Conservation (phyloP, 2,329 filamentous ascomycete genomes). For the Fusarium sp. region DNA sequence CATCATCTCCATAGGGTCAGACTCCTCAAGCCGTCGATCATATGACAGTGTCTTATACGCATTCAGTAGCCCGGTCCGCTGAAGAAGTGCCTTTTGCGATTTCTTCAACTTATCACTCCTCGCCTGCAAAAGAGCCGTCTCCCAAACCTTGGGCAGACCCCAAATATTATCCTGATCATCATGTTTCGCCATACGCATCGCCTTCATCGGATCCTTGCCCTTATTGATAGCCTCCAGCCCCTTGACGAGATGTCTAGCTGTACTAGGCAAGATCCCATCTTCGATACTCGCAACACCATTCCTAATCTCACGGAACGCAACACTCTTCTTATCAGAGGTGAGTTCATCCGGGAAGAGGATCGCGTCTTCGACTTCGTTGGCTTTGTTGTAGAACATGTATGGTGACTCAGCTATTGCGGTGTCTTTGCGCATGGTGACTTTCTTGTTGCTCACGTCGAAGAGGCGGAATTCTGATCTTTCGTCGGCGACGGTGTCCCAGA, state of each 20-base stretch:
- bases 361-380: slow-evolving; percentile 37
- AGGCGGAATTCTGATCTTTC: slow-evolving; percentile 29
- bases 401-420: background rate
- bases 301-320: slow-evolving; percentile 36
- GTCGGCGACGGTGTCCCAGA: slow-evolving; percentile 41
- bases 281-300: slow-evolving; percentile 40
- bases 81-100: slow-evolving; percentile 16
- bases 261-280: slow-evolving; percentile 17
- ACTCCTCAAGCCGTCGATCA: background rate
- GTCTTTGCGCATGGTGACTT: slow-evolving; percentile 1
- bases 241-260: slow-evolving; percentile 11
- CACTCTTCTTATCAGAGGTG: slow-evolving; percentile 9
- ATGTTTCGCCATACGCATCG: background rate
- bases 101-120: background rate
- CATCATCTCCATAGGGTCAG: slow-evolving; percentile 38
- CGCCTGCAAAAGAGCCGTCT: slow-evolving; percentile 31
- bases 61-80: slow-evolving; percentile 4
- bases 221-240: slow-evolving; percentile 17
- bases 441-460: slow-evolving; percentile 8
- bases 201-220: slow-evolving; percentile 16
- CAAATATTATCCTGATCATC: slow-evolving; percentile 30
- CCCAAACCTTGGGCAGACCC: slow-evolving; percentile 38
- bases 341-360: slow-evolving; percentile 44
- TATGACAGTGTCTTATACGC: slow-evolving; percentile 2
- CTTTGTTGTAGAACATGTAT: slow-evolving; percentile 45